Base-by-base conservation (phyloP, 2,329 filamentous ascomycete species). In the Purpureocillium takamizusanense region DNA sequence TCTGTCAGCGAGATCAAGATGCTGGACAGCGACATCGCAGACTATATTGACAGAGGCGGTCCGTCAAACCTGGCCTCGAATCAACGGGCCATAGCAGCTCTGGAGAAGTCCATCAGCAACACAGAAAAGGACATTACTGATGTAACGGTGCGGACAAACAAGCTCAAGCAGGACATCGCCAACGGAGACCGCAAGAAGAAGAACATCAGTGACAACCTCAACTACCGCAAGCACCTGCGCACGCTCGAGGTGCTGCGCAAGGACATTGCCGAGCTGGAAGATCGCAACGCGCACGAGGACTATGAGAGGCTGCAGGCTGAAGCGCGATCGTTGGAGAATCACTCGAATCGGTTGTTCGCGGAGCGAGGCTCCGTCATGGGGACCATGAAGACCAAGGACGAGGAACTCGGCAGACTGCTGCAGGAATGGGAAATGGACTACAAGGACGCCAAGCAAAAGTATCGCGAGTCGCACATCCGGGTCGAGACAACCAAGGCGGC, bases 401-500 rank as follows among this genome's bases (percentile, higher is more conserved):
- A 84, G 41, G 82, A 94, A 52, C 70, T 95, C 7, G 67, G 67
- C 37, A 72, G 83, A 40, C 68, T 89, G n/a, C 61, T 87, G 18
- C 66, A 74, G 10, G 86, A 95, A 50, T 98, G 83, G 76, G 74
- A 94, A 35, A 78, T 81, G 9, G 84, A 95, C 48, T 95, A 95
- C 67, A 81, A 87, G 55, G 76, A 90, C 55, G 87, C 90, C 11
- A 81, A 81, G 32, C 60, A 69, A 31, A 83, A 85, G 49, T 97
- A 89, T 63, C 86, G 87, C 50, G 82, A 94, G 63, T 76, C 84
- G 7, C 86, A 94, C 57, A 87, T 97, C 65, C 83, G 84, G 49
- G 86, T 95, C 1, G 86, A 81, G 64, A 94, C 89, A 1, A 95
- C 87, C 35, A 94, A 89, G 60, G 90, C 89, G 4, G 90, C 88